phyloP scores from a whole-genome alignment of 345 rosid genomes.

The Geranium rotundifolium region DNA sequence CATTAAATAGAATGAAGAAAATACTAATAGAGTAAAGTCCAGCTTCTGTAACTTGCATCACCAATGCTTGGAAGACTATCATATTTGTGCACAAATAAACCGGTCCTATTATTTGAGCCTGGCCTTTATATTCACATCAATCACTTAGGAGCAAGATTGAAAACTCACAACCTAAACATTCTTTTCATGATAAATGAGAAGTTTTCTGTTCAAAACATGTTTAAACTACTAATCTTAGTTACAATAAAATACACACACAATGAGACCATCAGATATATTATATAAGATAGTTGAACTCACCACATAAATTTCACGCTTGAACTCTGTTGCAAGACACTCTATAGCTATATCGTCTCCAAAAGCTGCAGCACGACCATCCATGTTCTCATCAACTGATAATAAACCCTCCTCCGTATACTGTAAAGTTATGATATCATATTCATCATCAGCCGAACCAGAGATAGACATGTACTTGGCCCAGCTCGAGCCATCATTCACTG shows the following conservation, averaged over 20 bases:
- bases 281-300: slow-evolving; percentile 24
- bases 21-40: background rate
- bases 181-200: background rate
- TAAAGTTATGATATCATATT: slow-evolving; percentile 76
- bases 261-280: background rate
- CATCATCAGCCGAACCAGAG: slow-evolving; percentile 83
- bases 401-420: slow-evolving; percentile 94
- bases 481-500: slow-evolving; percentile 66
- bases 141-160: background rate
- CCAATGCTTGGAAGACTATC: too few relatives aligned
- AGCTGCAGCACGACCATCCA: slow-evolving; percentile 80
- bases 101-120: background rate
- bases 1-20: background rate
- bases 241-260: background rate
- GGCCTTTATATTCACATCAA: background rate
- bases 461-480: slow-evolving; percentile 98
- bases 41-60: too few relatives aligned
- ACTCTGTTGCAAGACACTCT: slow-evolving; percentile 92
- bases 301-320: slow-evolving; percentile 82
- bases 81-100: background rate
- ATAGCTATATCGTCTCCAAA: slow-evolving; percentile 99
- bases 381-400: slow-evolving; percentile 75
- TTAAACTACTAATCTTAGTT: background rate
- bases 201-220: too few relatives aligned
- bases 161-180: background rate